Evolutionary conservation across 768 basidiomycete species (phyloP).

Genomic region (Naganishia vaughanmartiniae): DNA sequence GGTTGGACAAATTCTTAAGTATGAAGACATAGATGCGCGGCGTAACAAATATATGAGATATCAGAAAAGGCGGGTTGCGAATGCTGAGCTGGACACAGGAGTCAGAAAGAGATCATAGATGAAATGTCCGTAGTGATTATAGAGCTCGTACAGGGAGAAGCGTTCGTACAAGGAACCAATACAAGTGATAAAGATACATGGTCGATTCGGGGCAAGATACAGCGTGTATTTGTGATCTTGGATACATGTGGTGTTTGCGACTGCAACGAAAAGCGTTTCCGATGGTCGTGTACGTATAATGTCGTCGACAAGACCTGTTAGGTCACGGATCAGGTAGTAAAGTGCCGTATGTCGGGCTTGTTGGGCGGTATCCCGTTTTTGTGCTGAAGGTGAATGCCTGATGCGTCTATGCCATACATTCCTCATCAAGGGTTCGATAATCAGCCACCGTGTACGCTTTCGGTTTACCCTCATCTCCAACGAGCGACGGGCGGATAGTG

Average conservation of each 20-base stretch:
- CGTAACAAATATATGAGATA: no score
- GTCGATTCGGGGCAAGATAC: background rate
- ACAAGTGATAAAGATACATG: background rate
- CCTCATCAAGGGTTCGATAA: background rate
- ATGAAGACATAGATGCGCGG: background rate
- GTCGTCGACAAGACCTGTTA: background rate
- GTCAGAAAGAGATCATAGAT: background rate
- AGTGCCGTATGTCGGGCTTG: no score
- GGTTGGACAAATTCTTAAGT: background rate
- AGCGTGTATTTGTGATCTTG: background rate
- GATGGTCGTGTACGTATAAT: background rate
- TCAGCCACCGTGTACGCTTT: background rate
- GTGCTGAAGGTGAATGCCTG: no score
- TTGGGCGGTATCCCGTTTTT: no score
- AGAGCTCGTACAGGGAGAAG: background rate
- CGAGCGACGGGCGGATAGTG: conserved; percentile 4
- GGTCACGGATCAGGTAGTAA: no score
- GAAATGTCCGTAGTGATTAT: background rate
- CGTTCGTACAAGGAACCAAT: background rate
- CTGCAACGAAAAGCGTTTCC: background rate
- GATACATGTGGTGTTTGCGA: conserved; percentile 2
- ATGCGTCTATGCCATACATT: background rate
- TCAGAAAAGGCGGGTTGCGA: no score
- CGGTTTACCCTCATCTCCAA: background rate
- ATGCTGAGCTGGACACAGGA: no score